Evolutionary conservation across 2,329 filamentous ascomycete genomes (phyloP).

Genomic region (Arthrobotrys sinensis): DNA sequence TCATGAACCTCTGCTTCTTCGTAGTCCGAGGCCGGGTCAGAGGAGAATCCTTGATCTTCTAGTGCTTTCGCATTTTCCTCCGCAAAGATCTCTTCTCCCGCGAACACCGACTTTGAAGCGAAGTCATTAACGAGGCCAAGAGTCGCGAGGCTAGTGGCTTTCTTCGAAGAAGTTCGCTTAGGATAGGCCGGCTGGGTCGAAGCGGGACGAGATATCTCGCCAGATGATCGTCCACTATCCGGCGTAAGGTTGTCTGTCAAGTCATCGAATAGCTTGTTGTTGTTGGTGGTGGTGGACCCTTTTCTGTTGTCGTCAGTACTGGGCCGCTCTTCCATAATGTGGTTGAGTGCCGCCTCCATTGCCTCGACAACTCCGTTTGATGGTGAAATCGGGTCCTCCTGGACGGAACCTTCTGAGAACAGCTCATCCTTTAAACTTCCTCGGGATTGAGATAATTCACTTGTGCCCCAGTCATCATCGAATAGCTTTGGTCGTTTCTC

Average conservation of each 20-base stretch:
- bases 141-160: constrained; percentile 84
- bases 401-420: constrained; percentile 53
- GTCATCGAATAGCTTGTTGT: constrained; percentile 63
- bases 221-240: constrained; percentile 57
- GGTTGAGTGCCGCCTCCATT: constrained; percentile 91
- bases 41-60: constrained; percentile 76
- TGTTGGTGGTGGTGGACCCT: constrained; percentile 9
- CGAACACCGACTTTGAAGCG: constrained; percentile 90
- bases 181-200: constrained; percentile 64
- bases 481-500: constrained; percentile 54
- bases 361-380: constrained; percentile 89
- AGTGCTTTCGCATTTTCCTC: constrained; percentile 84
- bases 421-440: constrained; percentile 58
- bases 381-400: constrained; percentile 60
- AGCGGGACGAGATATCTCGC: constrained; percentile 52
- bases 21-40: constrained; percentile 68
- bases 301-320: constrained; percentile 73
- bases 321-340: constrained; percentile 88
- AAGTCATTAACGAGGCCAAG: constrained; percentile 90
- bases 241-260: constrained; percentile 35
- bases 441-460: constrained; percentile 53
- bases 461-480: constrained; percentile 56
- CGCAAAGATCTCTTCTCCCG: constrained; percentile 91
- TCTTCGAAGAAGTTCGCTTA: constrained; percentile 67
- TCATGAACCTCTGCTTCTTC: constrained; percentile 89